Percentiles rank a stretch among this genome's conserved stretches.
Conservation (phyloP, 306 rosid species). For the Medicago arabica region DNA sequence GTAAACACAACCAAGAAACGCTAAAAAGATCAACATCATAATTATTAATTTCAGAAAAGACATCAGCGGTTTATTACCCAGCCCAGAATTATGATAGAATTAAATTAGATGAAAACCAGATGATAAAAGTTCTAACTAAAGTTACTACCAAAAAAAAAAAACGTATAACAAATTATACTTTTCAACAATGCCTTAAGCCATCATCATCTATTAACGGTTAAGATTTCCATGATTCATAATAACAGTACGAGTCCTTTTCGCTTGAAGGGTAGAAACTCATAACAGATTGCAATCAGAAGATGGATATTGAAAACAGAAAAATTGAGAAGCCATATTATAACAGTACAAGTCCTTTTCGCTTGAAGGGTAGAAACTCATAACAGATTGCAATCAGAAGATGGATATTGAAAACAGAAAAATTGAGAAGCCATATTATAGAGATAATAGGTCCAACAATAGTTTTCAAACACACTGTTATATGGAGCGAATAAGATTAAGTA, state of each 20-base stretch:
- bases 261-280: not conserved
- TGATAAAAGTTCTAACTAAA: constrained; percentile 16
- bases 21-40: constrained; percentile 24
- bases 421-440: not conserved
- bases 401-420: not conserved
- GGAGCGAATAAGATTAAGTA: too few relatives aligned
- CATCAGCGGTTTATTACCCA: constrained; percentile 10
- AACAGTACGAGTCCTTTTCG: not conserved
- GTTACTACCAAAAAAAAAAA: not conserved
- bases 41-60: constrained; percentile 24
- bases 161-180: constrained; percentile 10
- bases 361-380: not conserved
- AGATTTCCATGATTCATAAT: constrained; percentile 11
- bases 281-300: constrained; percentile 1
- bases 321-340: constrained; percentile 8
- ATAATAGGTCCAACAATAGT: not conserved
- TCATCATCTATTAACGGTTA: constrained; percentile 1
- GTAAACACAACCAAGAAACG: constrained; percentile 34
- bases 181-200: constrained; percentile 24
- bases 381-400: not conserved
- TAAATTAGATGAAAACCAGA: constrained; percentile 19
- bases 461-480: not conserved
- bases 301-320: not conserved
- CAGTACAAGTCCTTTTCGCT: not conserved
- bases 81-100: constrained; percentile 20